Evolutionary conservation across 805 yeast species (phyloP), one percentile per base, ranked within the genome.

Genomic region (Isabelozyma rhagii): DNA sequence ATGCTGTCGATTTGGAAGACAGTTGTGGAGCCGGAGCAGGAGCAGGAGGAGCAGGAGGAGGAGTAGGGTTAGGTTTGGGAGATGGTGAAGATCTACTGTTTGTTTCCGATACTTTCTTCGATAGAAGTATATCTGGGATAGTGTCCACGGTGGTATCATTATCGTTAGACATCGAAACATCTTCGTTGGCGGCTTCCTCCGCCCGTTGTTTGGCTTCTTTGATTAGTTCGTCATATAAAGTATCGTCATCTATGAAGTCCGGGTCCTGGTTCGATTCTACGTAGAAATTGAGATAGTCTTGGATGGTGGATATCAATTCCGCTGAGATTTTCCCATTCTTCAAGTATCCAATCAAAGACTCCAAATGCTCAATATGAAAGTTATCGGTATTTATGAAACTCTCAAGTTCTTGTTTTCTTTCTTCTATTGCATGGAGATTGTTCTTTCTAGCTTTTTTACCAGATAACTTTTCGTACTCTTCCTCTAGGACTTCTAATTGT

Each of bases 211-310:
- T 56, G 4, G 61, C 66, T 48, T 62, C 64, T 47, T 59, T 66
- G 45, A 69, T 58, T n/a, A 74, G 62, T 47, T 74, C 78, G 48
- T 74, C 79, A 52, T 73, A 74, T 39, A 74, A 59, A 8, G 72
- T 61, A 9, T 69, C 71, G 51, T 73, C 78, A 51, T 64, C 67
- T 5, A 64, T 54, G 45, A 67, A 67, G 44, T 65, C 73, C 10
- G 73, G 70, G 36, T 73, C 77, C 40, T 68, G 74, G 47, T 66
- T 68, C 3, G 71, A 62, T 44, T 69, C 71, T 36, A 73, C 61
- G 48, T 67, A 72, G 47, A 66, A 67, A 31, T 54, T 68, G 47
- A 74, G 60, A 55, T 74, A 78, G 14, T 72, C 77, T 50, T 71
- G 67, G 38, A 74, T 69, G 36, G 67, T 60, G 60, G 61, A 60